These are phyloP conservation scores for Neotropicomus parvogracilis DNA, from an alignment of 1,284 basidiomycete species.

Conservation along the genomic window DNA sequence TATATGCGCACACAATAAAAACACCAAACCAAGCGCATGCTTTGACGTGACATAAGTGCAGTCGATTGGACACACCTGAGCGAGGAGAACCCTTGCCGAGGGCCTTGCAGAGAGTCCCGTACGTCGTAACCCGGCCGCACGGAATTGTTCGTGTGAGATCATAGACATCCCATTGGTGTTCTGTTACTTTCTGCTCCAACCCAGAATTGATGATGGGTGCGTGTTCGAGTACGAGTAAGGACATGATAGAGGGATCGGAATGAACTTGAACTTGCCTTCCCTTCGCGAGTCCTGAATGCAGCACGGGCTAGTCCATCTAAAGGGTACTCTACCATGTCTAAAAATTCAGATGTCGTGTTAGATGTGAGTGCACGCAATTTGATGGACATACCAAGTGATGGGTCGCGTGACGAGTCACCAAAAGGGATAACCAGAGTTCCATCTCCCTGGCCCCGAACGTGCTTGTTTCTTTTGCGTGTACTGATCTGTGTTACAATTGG, in stretches of 20 bases:
- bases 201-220: neutral
- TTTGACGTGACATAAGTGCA: neutral
- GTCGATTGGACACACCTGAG: slow-evolving; percentile 40
- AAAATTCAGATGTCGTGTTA: neutral
- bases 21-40: neutral
- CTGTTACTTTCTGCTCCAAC: slow-evolving; percentile 38
- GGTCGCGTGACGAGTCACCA: neutral
- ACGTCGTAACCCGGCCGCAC: slow-evolving; percentile 50
- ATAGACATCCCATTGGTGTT: slow-evolving; percentile 60
- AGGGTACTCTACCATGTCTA: slow-evolving; percentile 6
- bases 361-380: neutral
- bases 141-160: slow-evolving; percentile 51
- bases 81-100: slow-evolving; percentile 55
- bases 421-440: neutral
- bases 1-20: neutral
- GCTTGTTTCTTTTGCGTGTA: neutral
- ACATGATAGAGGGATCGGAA: neutral
- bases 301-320: slow-evolving; percentile 5
- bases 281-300: slow-evolving; percentile 11
- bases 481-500: neutral
- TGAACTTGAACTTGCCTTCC: slow-evolving; percentile 9
- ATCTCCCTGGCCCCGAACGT: neutral
- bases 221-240: neutral
- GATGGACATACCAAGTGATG: neutral
- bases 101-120: slow-evolving; percentile 49